Conservation (phyloP, 1,139 yeast species). For the Yamadazyma membranifaciens region DNA sequence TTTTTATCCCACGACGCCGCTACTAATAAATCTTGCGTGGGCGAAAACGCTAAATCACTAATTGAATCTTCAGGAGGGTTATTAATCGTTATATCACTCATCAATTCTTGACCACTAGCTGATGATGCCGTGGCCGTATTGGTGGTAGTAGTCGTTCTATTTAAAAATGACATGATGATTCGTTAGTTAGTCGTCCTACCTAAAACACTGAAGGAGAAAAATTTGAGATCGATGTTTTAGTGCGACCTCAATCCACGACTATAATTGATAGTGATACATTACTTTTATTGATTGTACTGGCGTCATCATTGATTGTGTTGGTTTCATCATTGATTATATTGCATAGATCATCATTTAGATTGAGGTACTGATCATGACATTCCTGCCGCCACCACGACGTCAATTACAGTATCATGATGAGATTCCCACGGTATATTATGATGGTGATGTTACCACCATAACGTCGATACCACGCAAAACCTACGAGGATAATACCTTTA, state of each 20-base stretch:
- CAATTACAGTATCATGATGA: conserved; percentile 10
- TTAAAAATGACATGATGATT: conserved; percentile 30
- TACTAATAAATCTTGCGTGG: conserved; percentile 79
- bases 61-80: conserved; percentile 93
- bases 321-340: too few relatives aligned
- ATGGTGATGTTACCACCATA: neutral
- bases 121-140: conserved; percentile 14
- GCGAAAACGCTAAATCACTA: conserved; percentile 85
- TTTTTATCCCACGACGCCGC: conserved; percentile 96
- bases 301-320: too few relatives aligned
- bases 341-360: too few relatives aligned
- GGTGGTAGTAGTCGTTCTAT: conserved; percentile 17
- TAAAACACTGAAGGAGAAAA: neutral
- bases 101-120: conserved; percentile 66
- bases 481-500: conserved; percentile 34
- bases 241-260: neutral
- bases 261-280: too few relatives aligned
- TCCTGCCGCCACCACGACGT: conserved; percentile 1
- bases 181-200: too few relatives aligned
- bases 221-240: too few relatives aligned
- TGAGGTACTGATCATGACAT: too few relatives aligned
- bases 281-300: too few relatives aligned
- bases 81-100: conserved; percentile 72
- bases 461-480: conserved; percentile 8
- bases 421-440: conserved; percentile 9